A percentile compares a stretch with the other conserved stretches of the same genome.
Evolutionary conservation across 1,284 basidiomycete species (phyloP).

Genomic region (Cutaneotrichosporon dermatis): DNA sequence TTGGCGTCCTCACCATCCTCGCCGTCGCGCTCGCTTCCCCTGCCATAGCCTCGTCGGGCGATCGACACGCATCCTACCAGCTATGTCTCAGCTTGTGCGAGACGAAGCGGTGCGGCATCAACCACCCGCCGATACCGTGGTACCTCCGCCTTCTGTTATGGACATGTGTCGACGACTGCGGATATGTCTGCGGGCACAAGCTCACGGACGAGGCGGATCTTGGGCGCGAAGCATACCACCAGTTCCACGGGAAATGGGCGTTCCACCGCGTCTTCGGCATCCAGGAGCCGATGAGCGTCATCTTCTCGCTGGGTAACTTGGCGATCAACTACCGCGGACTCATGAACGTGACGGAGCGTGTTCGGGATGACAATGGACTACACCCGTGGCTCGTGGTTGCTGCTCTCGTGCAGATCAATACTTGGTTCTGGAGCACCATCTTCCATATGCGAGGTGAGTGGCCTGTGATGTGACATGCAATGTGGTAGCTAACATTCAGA

Average conservation of each 20-base stretch:
- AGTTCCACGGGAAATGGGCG: conserved; percentile 96
- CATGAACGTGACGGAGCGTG: conserved; percentile 53
- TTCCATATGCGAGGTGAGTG: conserved; percentile 83
- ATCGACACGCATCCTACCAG: conserved; percentile 57
- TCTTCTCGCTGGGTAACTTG: conserved; percentile 82
- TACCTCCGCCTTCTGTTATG: conserved; percentile 53
- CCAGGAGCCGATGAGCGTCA: conserved; percentile 90
- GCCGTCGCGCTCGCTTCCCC: conserved; percentile 14
- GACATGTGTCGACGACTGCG: conserved; percentile 84
- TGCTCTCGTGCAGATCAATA: conserved; percentile 72
- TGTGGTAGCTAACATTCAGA: conserved; percentile 9
- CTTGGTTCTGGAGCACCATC: conserved; percentile 87
- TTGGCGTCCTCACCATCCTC: background rate
- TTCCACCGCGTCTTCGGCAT: conserved; percentile 79
- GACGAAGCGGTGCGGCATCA: conserved; percentile 47
- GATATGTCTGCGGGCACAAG: conserved; percentile 80
- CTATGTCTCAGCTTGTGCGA: conserved; percentile 52
- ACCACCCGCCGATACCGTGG: conserved; percentile 53
- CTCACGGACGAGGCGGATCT: conserved; percentile 63
- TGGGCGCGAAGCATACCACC: conserved; percentile 54
- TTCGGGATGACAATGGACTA: conserved; percentile 59
- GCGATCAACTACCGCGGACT: conserved; percentile 63
- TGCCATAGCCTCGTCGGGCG: conserved; percentile 56
- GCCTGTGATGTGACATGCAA: background rate
- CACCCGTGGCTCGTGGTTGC: conserved; percentile 65